phyloP scores from a whole-genome alignment of 2,329 filamentous ascomycete species.

The Chaetomiaceae sp. region DNA sequence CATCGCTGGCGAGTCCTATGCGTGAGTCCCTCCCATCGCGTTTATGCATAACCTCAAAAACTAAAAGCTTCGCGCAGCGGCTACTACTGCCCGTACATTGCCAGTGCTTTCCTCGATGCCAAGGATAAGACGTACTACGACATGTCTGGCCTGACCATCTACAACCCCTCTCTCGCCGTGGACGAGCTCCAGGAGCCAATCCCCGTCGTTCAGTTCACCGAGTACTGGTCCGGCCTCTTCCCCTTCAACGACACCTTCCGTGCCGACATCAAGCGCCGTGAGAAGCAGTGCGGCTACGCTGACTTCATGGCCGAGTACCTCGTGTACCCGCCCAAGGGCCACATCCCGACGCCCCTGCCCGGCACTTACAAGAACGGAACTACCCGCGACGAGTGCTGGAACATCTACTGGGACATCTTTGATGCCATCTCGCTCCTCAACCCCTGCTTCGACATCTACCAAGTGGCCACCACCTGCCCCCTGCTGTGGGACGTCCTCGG shows the following conservation, averaged over 20 bases:
- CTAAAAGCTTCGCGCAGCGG: no score
- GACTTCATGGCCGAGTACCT: slow-evolving; percentile 57
- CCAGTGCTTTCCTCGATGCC: slow-evolving; percentile 64
- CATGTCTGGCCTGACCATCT: slow-evolving; percentile 64
- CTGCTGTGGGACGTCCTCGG: slow-evolving; percentile 63
- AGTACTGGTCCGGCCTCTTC: slow-evolving; percentile 57
- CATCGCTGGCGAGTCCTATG: slow-evolving; percentile 69
- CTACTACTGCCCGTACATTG: slow-evolving; percentile 65
- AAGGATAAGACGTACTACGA: slow-evolving; percentile 64
- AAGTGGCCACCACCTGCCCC: slow-evolving; percentile 68
- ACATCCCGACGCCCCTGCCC: slow-evolving; percentile 47
- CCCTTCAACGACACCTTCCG: slow-evolving; percentile 58
- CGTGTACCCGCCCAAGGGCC: slow-evolving; percentile 61
- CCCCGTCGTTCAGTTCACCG: slow-evolving; percentile 53
- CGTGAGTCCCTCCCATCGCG: slow-evolving; percentile 28
- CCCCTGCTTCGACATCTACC: slow-evolving; percentile 76
- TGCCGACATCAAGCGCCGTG: slow-evolving; percentile 45
- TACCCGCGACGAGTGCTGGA: slow-evolving; percentile 46
- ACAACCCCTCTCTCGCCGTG: slow-evolving; percentile 61
- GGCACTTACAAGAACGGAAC: slow-evolving; percentile 36
- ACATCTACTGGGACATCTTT: slow-evolving; percentile 52
- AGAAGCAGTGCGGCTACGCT: slow-evolving; percentile 57
- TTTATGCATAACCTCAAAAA: no score
- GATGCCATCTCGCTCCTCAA: slow-evolving; percentile 54
- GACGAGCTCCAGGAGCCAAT: slow-evolving; percentile 41